These are phyloP conservation scores for Globisporangium camurandrum DNA, from an alignment of 352 stramenopile species.

Conservation along the genomic window DNA sequence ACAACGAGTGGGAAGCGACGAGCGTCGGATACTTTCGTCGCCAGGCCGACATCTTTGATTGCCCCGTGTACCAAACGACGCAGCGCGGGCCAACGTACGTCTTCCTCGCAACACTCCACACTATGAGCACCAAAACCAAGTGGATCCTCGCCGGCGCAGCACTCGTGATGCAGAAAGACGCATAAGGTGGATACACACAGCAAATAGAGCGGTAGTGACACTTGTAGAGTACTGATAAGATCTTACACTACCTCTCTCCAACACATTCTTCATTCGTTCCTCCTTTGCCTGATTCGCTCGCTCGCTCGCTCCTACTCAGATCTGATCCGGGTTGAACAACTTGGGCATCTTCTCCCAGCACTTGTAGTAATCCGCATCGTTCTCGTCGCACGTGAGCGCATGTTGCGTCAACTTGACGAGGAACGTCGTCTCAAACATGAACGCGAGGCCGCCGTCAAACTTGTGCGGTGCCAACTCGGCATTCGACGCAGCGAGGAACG, in stretches of 20 bases:
- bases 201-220: too few species aligned
- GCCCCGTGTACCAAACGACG: constrained; percentile 94
- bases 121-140: constrained; percentile 69
- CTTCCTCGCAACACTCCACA: constrained; percentile 94
- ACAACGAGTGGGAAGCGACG: constrained; percentile 90
- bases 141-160: constrained; percentile 92
- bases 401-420: constrained; percentile 87
- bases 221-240: too few species aligned
- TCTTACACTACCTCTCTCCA: too few species aligned
- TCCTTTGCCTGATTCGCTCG: too few species aligned
- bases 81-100: constrained; percentile 94
- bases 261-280: too few species aligned
- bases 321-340: constrained; percentile 60
- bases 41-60: constrained; percentile 87
- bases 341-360: constrained; percentile 93
- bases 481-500: constrained; percentile 88
- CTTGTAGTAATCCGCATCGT: constrained; percentile 88
- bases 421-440: constrained; percentile 97
- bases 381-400: constrained; percentile 80
- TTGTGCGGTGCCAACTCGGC: constrained; percentile 78
- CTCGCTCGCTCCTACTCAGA: constrained; percentile 1
- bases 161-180: constrained; percentile 91
- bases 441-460: constrained; percentile 91
- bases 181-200: neutral
- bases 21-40: constrained; percentile 92